Conservation (phyloP, 208 protist species). For the Leishmania turanica region DNA sequence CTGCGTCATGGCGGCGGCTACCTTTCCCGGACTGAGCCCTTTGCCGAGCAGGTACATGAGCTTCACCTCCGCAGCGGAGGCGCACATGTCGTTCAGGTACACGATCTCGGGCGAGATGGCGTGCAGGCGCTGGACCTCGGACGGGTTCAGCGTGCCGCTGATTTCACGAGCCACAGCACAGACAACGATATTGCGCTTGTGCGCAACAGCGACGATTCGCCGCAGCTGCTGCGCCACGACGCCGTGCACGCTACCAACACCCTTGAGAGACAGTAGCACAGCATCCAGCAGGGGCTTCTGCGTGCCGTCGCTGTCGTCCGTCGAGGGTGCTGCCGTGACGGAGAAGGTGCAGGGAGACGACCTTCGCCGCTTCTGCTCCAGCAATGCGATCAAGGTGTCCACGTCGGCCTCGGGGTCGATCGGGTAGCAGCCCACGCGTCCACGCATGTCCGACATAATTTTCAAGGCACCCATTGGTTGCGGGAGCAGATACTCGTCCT, state of each 20-base stretch:
- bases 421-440: constrained; percentile 47
- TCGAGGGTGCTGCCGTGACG: not conserved
- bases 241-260: constrained; percentile 42
- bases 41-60: constrained; percentile 85
- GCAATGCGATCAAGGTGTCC: constrained; percentile 39
- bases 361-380: constrained; percentile 22
- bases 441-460: constrained; percentile 54
- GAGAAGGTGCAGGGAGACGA: not conserved
- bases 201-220: constrained; percentile 36
- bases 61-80: constrained; percentile 63
- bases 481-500: constrained; percentile 48
- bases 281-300: constrained; percentile 42
- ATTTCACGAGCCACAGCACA: constrained; percentile 46
- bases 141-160: constrained; percentile 38
- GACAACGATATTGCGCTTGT: constrained; percentile 33
- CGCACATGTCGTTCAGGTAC: constrained; percentile 64
- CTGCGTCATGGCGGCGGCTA: constrained; percentile 42
- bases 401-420: constrained; percentile 56
- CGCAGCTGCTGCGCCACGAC: constrained; percentile 32
- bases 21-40: constrained; percentile 34
- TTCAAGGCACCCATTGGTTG: constrained; percentile 54
- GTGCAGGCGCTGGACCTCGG: constrained; percentile 41
- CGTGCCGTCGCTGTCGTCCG: not conserved
- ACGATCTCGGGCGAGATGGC: constrained; percentile 38
- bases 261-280: constrained; percentile 53